Conservation (phyloP, 768 basidiomycete genomes). For the Hydnomerulius pinastri region DNA sequence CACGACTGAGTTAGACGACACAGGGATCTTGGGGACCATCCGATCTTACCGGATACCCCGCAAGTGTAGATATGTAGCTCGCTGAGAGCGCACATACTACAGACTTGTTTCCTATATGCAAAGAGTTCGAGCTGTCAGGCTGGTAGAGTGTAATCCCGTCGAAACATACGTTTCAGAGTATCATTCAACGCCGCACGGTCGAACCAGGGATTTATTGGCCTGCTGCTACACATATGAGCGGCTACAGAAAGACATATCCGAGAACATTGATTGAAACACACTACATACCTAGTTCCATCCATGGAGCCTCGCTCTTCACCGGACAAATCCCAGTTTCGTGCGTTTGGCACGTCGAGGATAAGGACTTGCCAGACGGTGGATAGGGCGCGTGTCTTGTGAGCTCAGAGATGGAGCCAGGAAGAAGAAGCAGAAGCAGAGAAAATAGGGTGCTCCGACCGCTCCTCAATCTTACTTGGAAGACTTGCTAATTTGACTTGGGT, state of each 20-base stretch:
- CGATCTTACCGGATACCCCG: slow-evolving; percentile 75
- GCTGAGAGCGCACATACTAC: slow-evolving; percentile 90
- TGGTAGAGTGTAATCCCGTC: background rate
- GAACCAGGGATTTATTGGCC: slow-evolving; percentile 63
- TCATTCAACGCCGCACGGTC: slow-evolving; percentile 64
- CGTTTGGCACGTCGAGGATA: slow-evolving; percentile 52
- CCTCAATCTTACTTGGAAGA: slow-evolving; percentile 7
- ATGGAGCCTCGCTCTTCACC: slow-evolving; percentile 61
- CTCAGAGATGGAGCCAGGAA: slow-evolving; percentile 21
- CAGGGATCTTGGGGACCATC: background rate
- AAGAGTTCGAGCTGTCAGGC: slow-evolving; percentile 9
- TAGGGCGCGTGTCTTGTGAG: slow-evolving; percentile 14
- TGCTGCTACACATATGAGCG: slow-evolving; percentile 33
- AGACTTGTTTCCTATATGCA: slow-evolving; percentile 70
- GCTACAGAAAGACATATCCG: no score
- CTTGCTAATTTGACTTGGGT: background rate
- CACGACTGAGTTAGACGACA: background rate
- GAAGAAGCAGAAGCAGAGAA: slow-evolving; percentile 5
- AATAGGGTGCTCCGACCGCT: slow-evolving; percentile 25
- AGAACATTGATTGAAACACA: slow-evolving; percentile 1
- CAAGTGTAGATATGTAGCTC: slow-evolving; percentile 89
- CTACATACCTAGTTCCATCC: slow-evolving; percentile 69
- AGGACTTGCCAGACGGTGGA: slow-evolving; percentile 14
- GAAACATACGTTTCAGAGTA: slow-evolving; percentile 60
- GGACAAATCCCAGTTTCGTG: slow-evolving; percentile 74